phyloP scores from a whole-genome alignment of 306 rosid genomes.

The Malus orientalis region DNA sequence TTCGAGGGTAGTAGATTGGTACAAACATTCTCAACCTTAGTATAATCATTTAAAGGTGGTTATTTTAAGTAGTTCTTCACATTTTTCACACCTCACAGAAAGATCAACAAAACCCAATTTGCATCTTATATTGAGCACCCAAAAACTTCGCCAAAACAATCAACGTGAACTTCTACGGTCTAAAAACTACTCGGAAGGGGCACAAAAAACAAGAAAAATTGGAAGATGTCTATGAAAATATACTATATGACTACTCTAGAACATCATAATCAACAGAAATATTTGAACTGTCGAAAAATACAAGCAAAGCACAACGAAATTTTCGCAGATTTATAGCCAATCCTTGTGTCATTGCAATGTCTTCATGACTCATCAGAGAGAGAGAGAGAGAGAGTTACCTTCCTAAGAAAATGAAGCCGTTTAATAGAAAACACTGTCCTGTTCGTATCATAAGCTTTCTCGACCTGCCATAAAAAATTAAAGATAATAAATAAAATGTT shows the following conservation, averaged over 20 bases:
- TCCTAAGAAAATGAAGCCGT: slow-evolving; percentile 85
- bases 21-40: background rate
- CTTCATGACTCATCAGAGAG: background rate
- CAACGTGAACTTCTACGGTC: background rate
- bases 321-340: background rate
- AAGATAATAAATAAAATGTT: background rate
- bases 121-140: background rate
- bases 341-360: background rate
- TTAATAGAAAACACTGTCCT: slow-evolving; percentile 83
- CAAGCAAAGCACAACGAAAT: background rate
- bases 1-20: background rate
- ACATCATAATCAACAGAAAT: background rate
- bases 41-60: background rate
- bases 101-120: background rate
- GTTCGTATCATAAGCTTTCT: slow-evolving; percentile 57
- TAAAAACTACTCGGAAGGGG: background rate
- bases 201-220: background rate
- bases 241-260: background rate
- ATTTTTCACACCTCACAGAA: background rate
- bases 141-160: background rate
- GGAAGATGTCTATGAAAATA: background rate
- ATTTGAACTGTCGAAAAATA: background rate
- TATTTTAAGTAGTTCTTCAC: background rate
- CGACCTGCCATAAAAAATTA: slow-evolving; percentile 34
- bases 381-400: slow-evolving; percentile 32